Percentiles rank a stretch among this genome's conserved stretches.
Evolutionary conservation across 208 protist species (phyloP).

Genomic region (Trypanosoma grayi): DNA sequence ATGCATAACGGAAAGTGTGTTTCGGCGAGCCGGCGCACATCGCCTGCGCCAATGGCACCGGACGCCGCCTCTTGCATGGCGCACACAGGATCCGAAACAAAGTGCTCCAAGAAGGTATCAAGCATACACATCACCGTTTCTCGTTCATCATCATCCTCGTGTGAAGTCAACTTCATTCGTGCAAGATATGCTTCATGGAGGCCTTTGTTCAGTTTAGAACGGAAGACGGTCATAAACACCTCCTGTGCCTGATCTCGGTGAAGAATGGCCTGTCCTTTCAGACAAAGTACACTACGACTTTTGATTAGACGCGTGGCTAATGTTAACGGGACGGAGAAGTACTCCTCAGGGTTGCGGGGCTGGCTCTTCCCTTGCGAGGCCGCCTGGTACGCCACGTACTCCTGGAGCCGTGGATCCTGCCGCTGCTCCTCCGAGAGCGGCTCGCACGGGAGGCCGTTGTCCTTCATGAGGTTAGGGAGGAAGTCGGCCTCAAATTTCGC

Average conservation of each 20-base stretch:
- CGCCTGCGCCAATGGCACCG: slow-evolving; percentile 57
- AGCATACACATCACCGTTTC: slow-evolving; percentile 80
- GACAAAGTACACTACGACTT: slow-evolving; percentile 67
- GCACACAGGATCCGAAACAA: slow-evolving; percentile 65
- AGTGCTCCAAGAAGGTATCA: slow-evolving; percentile 81
- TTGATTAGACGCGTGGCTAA: slow-evolving; percentile 80
- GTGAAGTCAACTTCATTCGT: slow-evolving; percentile 55
- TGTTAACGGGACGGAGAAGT: slow-evolving; percentile 66
- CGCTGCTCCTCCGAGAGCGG: slow-evolving; percentile 45
- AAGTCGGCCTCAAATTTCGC: slow-evolving; percentile 64
- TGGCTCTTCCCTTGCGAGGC: slow-evolving; percentile 22
- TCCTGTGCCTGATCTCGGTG: slow-evolving; percentile 79
- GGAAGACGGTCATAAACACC: slow-evolving; percentile 82
- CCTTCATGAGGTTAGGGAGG: slow-evolving; percentile 65
- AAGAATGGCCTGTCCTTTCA: slow-evolving; percentile 67
- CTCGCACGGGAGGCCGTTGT: slow-evolving; percentile 70
- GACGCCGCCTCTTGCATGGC: slow-evolving; percentile 49
- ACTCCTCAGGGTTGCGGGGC: slow-evolving; percentile 46
- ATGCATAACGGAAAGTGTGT: slow-evolving; percentile 92
- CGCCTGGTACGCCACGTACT: slow-evolving; percentile 66
- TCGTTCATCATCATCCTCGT: slow-evolving; percentile 60
- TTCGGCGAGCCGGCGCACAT: slow-evolving; percentile 76
- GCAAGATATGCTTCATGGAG: slow-evolving; percentile 75
- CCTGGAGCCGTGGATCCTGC: slow-evolving; percentile 36
- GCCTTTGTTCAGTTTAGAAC: slow-evolving; percentile 54